Conservation (phyloP, 192 early-diverging fungal species). For the Phycomyces blakesleeanus region DNA sequence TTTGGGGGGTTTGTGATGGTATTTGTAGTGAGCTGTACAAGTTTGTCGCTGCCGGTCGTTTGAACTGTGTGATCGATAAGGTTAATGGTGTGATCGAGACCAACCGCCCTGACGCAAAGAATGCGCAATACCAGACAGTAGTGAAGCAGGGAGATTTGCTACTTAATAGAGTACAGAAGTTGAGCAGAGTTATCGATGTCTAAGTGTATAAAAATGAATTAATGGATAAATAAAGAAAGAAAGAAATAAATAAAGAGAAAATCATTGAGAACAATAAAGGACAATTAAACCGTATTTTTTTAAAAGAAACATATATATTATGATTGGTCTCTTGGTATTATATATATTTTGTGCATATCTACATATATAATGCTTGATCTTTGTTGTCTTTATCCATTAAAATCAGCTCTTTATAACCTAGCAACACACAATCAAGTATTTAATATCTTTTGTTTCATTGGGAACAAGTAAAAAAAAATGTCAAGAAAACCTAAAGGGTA, state of each 20-base stretch:
- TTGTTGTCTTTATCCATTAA: too few relatives aligned
- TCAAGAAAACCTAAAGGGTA: too few relatives aligned
- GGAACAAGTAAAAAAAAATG: too few relatives aligned
- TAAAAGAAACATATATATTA: too few relatives aligned
- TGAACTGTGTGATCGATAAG: constrained; percentile 99
- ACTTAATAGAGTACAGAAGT: constrained; percentile 93
- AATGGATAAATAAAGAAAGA: constrained; percentile 6
- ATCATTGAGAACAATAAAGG: constrained; percentile 70
- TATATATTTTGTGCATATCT: too few relatives aligned
- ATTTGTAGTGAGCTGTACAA: constrained; percentile 77
- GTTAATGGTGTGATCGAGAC: constrained; percentile 96
- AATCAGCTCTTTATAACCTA: too few relatives aligned
- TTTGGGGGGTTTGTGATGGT: too few relatives aligned
- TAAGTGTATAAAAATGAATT: too few relatives aligned
- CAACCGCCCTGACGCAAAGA: constrained; percentile 97
- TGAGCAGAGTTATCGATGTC: constrained; percentile 88
- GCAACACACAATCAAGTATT: too few relatives aligned
- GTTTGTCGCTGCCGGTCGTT: constrained; percentile 92
- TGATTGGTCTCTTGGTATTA: too few relatives aligned
- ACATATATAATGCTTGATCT: too few relatives aligned
- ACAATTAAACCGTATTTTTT: neutral
- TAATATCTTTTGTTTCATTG: too few relatives aligned
- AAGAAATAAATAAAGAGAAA: constrained; percentile 19
- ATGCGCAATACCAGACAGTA: constrained; percentile 93
- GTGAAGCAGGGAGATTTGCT: constrained; percentile 97